Percentiles rank a stretch among this genome's conserved stretches.
Evolutionary conservation across 139 green algal species (phyloP).

Genomic region (Asterochloris sp.): DNA sequence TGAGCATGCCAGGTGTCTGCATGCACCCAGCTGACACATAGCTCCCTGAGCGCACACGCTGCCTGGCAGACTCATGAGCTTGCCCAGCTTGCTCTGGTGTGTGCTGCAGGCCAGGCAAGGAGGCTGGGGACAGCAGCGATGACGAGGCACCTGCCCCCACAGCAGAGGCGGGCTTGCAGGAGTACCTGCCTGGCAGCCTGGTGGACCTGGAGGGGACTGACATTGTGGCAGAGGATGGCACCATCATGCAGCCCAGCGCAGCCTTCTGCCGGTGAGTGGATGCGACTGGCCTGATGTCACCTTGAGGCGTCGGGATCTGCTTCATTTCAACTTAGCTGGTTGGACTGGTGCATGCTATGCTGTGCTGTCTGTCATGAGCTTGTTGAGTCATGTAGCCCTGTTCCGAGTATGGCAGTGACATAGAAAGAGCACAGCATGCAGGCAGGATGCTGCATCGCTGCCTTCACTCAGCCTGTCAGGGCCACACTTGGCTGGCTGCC

Average conservation of each 20-base stretch:
- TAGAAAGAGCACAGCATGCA: neutral
- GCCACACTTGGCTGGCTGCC: neutral
- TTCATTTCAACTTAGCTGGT: neutral
- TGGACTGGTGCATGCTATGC: neutral
- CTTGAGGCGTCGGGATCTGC: neutral
- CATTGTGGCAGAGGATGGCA: neutral
- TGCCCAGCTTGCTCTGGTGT: neutral
- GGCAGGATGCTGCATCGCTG: neutral
- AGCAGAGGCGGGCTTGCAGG: neutral
- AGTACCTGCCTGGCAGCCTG: neutral
- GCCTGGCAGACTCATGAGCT: neutral
- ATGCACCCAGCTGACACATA: neutral
- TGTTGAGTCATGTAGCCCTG: neutral
- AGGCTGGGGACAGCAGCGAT: slow-evolving; percentile 12
- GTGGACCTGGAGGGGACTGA: slow-evolving; percentile 6
- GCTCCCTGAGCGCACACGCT: neutral
- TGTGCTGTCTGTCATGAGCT: neutral
- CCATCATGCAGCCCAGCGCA: slow-evolving; percentile 5
- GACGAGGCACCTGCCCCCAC: slow-evolving; percentile 11
- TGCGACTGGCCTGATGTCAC: neutral
- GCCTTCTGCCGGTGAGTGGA: neutral
- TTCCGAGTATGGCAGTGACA: neutral
- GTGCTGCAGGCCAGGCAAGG: slow-evolving; percentile 1
- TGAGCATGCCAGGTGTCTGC: neutral
- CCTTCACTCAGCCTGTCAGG: neutral